Conservation (phyloP, 306 rosid genomes). For the Quercus parvula region DNA sequence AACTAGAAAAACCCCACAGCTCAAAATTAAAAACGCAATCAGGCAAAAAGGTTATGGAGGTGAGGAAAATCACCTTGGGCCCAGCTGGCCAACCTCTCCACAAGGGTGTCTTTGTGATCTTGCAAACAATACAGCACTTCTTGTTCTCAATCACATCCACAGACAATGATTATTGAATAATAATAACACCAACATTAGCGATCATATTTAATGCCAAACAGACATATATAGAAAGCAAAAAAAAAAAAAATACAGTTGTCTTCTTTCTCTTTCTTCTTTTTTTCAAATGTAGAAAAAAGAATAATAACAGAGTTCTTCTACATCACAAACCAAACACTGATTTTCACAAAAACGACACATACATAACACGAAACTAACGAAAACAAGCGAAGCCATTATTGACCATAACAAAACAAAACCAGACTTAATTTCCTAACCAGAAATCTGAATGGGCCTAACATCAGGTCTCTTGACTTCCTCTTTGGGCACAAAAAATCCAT, state of each 20-base stretch:
- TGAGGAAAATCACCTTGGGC: conserved; percentile 33
- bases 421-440: too few relatives aligned
- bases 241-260: not conserved
- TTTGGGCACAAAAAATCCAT: too few relatives aligned
- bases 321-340: too few relatives aligned
- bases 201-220: not conserved
- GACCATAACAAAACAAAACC: too few relatives aligned
- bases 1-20: too few relatives aligned
- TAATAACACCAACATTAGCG: not conserved
- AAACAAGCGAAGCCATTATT: too few relatives aligned
- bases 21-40: not conserved
- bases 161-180: conserved; percentile 32
- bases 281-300: not conserved
- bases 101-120: conserved; percentile 68
- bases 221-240: conserved; percentile 6
- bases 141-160: conserved; percentile 26
- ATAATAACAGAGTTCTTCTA: too few relatives aligned
- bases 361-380: too few relatives aligned
- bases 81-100: conserved; percentile 85
- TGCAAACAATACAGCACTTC: conserved; percentile 59
- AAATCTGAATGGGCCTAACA: too few relatives aligned
- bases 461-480: too few relatives aligned
- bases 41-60: not conserved
- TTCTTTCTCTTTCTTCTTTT: not conserved
- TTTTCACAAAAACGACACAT: too few relatives aligned